Percentiles rank a stretch among this genome's conserved stretches.
phyloP scores from a whole-genome alignment of 83 land plant genomes.

The Thuja plicata region DNA sequence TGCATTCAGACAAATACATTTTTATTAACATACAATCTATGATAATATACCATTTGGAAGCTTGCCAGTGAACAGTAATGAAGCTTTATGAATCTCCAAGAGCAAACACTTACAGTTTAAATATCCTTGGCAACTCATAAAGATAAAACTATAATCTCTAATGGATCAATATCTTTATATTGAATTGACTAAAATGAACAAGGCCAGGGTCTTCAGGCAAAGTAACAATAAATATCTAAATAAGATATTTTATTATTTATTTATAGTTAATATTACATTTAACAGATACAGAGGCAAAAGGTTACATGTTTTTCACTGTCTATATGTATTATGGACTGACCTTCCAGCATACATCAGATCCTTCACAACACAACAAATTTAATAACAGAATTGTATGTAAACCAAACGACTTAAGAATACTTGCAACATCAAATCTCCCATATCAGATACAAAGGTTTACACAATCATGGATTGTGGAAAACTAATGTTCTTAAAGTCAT shows the following conservation, averaged over 20 bases:
- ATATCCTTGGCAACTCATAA: neutral
- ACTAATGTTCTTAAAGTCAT: no score
- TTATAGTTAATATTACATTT: neutral
- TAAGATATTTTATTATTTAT: neutral
- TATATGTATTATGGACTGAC: neutral
- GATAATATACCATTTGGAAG: neutral
- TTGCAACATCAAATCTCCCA: neutral
- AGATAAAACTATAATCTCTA: neutral
- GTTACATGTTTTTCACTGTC: neutral
- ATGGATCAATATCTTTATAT: neutral
- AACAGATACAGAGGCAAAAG: neutral
- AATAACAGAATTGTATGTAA: neutral
- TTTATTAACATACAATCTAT: neutral
- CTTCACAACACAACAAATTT: neutral
- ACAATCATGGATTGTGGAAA: no score
- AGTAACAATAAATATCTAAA: neutral
- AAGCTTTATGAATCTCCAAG: neutral
- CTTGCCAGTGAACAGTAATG: neutral
- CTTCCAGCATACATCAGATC: neutral
- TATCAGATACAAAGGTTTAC: neutral
- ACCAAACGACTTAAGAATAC: neutral
- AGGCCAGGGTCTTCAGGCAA: neutral
- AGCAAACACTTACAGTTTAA: neutral
- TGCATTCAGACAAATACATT: slow-evolving; percentile 21
- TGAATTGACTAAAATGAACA: neutral